phyloP scores from a whole-genome alignment of 2,329 filamentous ascomycete genomes.

The Zasmidium citrigriseum region DNA sequence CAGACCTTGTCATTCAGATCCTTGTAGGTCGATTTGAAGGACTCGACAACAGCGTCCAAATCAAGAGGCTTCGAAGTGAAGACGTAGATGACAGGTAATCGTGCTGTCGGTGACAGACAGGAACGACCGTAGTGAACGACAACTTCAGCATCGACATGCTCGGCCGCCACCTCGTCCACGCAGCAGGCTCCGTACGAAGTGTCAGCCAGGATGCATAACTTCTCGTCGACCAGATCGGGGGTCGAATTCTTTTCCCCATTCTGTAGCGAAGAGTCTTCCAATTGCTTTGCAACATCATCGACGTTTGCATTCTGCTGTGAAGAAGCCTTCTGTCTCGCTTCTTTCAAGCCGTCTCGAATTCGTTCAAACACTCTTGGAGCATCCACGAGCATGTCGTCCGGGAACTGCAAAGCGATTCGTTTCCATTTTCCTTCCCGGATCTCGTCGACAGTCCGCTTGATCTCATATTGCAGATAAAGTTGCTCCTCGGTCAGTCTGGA shows the following conservation, averaged over 20 bases:
- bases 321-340: slow-evolving; percentile 2
- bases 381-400: slow-evolving; percentile 87
- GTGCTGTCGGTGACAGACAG: slow-evolving; percentile 85
- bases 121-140: slow-evolving; percentile 93
- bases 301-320: background rate
- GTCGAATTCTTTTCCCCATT: background rate
- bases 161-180: slow-evolving; percentile 93
- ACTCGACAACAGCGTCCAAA: slow-evolving; percentile 56
- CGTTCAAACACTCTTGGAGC: slow-evolving; percentile 75
- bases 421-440: slow-evolving; percentile 71
- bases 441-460: slow-evolving; percentile 74
- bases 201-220: slow-evolving; percentile 84
- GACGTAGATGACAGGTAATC: slow-evolving; percentile 85
- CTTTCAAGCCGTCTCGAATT: slow-evolving; percentile 55
- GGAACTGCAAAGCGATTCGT: slow-evolving; percentile 89
- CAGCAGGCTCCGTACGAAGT: slow-evolving; percentile 97
- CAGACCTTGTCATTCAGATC: slow-evolving; percentile 66
- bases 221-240: slow-evolving; percentile 39
- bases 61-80: slow-evolving; percentile 77
- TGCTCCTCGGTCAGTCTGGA: slow-evolving; percentile 63
- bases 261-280: slow-evolving; percentile 11
- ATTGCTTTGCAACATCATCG: slow-evolving; percentile 11
- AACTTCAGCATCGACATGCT: slow-evolving; percentile 86
- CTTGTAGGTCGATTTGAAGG: slow-evolving; percentile 70
- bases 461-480: slow-evolving; percentile 77